phyloP scores from a whole-genome alignment of 2,329 filamentous ascomycete species.

The Ophiostoma montium region DNA sequence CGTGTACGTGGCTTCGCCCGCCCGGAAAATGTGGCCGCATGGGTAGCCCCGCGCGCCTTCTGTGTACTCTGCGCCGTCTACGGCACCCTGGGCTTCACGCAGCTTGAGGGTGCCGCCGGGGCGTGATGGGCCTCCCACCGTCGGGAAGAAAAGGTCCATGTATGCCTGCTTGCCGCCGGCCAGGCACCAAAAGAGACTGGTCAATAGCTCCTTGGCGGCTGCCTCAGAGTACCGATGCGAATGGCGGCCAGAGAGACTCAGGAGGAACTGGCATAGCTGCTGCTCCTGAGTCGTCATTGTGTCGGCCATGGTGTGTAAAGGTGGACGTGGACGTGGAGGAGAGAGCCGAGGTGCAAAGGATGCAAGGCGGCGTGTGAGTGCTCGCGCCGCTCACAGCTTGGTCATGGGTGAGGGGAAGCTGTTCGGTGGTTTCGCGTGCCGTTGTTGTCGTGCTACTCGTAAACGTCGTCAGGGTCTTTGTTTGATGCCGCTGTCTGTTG shows the following conservation, averaged over 20 bases:
- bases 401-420: background rate
- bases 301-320: conserved; percentile 4
- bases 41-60: conserved; percentile 81
- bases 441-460: too few species aligned
- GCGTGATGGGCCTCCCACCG: conserved; percentile 46
- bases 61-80: conserved; percentile 89
- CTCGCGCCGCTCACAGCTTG: conserved; percentile 3
- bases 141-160: conserved; percentile 68
- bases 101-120: conserved; percentile 58
- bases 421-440: background rate
- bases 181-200: conserved; percentile 75
- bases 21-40: conserved; percentile 94
- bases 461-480: background rate
- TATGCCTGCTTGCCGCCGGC: conserved; percentile 62
- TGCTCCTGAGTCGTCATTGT: conserved; percentile 54
- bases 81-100: conserved; percentile 75
- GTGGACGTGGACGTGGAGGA: background rate
- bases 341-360: background rate
- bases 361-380: conserved; percentile 1
- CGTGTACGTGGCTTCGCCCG: conserved; percentile 82
- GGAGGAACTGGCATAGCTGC: conserved; percentile 71
- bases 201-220: conserved; percentile 58
- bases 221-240: conserved; percentile 60
- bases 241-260: conserved; percentile 60
- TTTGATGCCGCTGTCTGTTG: background rate